A percentile compares a stretch with the other conserved stretches of the same genome.
Evolutionary conservation across 2,329 filamentous ascomycete species (phyloP).

Genomic region (Alternaria gaisen): DNA sequence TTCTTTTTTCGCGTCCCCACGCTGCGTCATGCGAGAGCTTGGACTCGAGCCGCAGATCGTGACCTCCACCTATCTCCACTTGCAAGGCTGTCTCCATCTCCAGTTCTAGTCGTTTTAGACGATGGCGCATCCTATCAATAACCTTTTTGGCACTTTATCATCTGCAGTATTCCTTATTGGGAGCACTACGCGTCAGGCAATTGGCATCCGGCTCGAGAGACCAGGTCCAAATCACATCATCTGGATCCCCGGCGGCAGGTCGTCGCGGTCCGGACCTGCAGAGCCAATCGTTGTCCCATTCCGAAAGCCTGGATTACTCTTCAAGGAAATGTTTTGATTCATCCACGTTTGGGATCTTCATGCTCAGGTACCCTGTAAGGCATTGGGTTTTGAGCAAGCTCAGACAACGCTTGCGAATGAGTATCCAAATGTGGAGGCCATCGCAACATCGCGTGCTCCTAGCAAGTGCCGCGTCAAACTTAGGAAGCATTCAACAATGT

Average conservation of each 20-base stretch:
- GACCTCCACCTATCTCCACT: constrained; percentile 3
- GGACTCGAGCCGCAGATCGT: constrained; percentile 8
- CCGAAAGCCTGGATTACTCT: not conserved
- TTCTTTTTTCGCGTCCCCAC: constrained; percentile 3
- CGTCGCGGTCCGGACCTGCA: not conserved
- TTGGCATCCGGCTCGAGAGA: not conserved
- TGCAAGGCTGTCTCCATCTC: constrained; percentile 2
- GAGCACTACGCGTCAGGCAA: not conserved
- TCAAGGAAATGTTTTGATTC: not conserved
- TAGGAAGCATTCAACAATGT: not conserved
- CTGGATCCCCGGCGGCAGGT: not conserved
- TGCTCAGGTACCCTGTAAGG: not conserved
- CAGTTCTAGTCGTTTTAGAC: not conserved
- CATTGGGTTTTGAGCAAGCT: not conserved
- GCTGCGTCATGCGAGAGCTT: constrained; percentile 11
- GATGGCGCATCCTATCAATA: constrained; percentile 2
- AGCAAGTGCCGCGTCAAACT: not conserved
- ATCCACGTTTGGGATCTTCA: not conserved
- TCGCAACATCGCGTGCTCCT: not conserved
- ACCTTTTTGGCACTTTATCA: not conserved
- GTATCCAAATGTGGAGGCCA: not conserved
- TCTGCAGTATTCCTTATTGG: constrained; percentile 8
- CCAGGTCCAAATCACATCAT: not conserved
- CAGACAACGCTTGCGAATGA: not conserved
- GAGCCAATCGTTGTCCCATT: not conserved